Conservation (phyloP, 2,329 filamentous ascomycete genomes). For the Fusarium beomiforme region DNA sequence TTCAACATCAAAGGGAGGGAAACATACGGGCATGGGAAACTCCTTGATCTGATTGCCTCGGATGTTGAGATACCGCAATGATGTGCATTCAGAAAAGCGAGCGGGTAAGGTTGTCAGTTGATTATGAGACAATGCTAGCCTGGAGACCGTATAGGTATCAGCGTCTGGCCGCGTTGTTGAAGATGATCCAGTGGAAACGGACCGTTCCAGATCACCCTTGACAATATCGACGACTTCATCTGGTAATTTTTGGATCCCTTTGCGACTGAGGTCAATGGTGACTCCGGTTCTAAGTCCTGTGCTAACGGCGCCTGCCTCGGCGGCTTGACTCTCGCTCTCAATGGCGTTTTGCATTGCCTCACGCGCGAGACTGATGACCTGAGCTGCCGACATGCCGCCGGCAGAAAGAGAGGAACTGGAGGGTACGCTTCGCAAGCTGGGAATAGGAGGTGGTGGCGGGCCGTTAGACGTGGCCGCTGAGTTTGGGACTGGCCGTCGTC, state of each 20-base stretch:
- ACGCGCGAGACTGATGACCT: conserved; percentile 72
- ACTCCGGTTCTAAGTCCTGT: conserved; percentile 74
- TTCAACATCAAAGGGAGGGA: conserved; percentile 12
- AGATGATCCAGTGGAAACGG: conserved; percentile 40
- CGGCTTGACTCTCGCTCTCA: conserved; percentile 72
- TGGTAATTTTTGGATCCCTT: conserved; percentile 75
- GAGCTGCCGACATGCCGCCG: conserved; percentile 65
- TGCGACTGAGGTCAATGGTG: conserved; percentile 81
- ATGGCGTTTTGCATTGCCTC: conserved; percentile 75
- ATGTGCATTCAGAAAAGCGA: conserved; percentile 79
- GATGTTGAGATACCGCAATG: conserved; percentile 82
- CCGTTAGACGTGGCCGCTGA: conserved; percentile 53
- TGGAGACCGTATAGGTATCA: conserved; percentile 48
- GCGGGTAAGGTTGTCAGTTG: conserved; percentile 74
- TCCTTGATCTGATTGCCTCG: conserved; percentile 78
- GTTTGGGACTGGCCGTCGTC: conserved; percentile 52
- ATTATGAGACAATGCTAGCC: conserved; percentile 85
- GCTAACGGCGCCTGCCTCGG: conserved; percentile 67
- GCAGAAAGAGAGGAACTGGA: conserved; percentile 60
- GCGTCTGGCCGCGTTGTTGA: conserved; percentile 13
- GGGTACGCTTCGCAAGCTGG: conserved; percentile 58
- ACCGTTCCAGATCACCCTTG: conserved; percentile 79
- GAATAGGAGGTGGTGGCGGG: conserved; percentile 56
- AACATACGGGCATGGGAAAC: conserved; percentile 64
- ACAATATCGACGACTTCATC: conserved; percentile 81